Evolutionary conservation across 2,329 filamentous ascomycete genomes (phyloP).

Genomic region (Curvularia verruculosa): DNA sequence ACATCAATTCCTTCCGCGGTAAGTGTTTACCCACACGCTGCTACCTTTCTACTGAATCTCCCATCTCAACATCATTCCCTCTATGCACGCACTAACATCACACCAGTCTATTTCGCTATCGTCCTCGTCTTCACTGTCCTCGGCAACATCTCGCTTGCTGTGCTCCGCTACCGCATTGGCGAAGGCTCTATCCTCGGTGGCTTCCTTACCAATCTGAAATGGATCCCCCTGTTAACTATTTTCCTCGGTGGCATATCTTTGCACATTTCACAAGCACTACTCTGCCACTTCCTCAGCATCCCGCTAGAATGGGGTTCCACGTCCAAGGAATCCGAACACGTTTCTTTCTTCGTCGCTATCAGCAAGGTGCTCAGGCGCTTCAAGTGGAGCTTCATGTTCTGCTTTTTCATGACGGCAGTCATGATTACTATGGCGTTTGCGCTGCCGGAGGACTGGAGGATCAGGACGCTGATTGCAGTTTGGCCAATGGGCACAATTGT

Average conservation of each 20-base stretch:
- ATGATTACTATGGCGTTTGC: constrained; percentile 72
- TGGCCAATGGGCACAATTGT: constrained; percentile 73
- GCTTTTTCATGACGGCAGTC: constrained; percentile 63
- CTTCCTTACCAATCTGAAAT: constrained; percentile 65
- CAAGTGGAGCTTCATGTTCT: constrained; percentile 68
- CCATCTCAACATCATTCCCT: neutral
- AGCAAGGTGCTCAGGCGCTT: constrained; percentile 80
- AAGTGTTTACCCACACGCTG: neutral
- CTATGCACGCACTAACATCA: neutral
- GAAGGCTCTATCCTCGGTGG: constrained; percentile 59
- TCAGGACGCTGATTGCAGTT: constrained; percentile 66
- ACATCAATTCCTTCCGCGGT: constrained; percentile 72
- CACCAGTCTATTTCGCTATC: constrained; percentile 63
- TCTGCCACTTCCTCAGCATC: constrained; percentile 83
- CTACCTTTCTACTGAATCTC: neutral
- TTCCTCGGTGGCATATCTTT: constrained; percentile 83
- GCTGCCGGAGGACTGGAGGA: constrained; percentile 64
- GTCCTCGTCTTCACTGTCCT: constrained; percentile 69
- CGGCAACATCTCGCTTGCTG: constrained; percentile 65
- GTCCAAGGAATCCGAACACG: constrained; percentile 79
- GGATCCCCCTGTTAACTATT: constrained; percentile 71
- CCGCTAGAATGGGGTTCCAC: constrained; percentile 88
- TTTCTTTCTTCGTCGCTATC: constrained; percentile 85
- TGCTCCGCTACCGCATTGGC: constrained; percentile 67
- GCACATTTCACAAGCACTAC: constrained; percentile 78